Base-by-base conservation (phyloP, 2,329 filamentous ascomycete genomes). In the Neoascochyta sp. region DNA sequence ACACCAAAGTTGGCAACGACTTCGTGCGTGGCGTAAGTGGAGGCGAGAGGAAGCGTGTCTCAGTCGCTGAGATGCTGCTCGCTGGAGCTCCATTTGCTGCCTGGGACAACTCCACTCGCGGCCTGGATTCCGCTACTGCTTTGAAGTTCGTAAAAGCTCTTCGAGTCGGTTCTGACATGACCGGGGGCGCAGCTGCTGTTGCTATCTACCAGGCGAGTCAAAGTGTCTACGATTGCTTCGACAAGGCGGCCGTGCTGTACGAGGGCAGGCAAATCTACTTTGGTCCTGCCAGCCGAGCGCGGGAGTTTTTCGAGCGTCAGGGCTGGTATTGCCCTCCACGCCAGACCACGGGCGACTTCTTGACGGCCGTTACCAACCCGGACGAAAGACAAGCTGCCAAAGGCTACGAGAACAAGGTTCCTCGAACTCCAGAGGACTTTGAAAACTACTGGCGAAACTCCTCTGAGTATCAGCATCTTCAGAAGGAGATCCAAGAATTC, bases 211-310 rank as follows among this genome's bases (percentile, higher is more conserved):
- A 71, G 41, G 67, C 67, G 7, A 59, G 54, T 23, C 64, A 70
- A 37, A 60, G 60, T 7, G 65, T 79, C 9, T 81, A 80, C 47
- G 74, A 80, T 32, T 44, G 54, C 10, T 89, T 90, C 47, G 83
- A 90, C 63, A 88, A 88, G 54, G 77, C 76, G 0, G 71, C 79
- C 0, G 80, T 90, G 0, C 66, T 89, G 0, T 87, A 89, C 50
- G 81, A 88, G 51, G 86, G 85, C 1, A 73, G 80, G 0, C 76
- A 89, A 51, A 89, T 89, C 40, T 90, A 78, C 64, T 89, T 81
- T 41, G 86, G 85, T 0, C 74, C 75, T 0, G 74, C 78, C 0
- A 54, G 49, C 5, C 56, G 67, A 3, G 84, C 83, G 0, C 79
- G 73, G 47, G 55, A 56, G 0, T 88, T 78, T 59, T 88, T 89